Evolutionary conservation across 1,139 yeast species (phyloP), one percentile per base, ranked within the genome.

Genomic region (Blastobotrys capitulatus): DNA sequence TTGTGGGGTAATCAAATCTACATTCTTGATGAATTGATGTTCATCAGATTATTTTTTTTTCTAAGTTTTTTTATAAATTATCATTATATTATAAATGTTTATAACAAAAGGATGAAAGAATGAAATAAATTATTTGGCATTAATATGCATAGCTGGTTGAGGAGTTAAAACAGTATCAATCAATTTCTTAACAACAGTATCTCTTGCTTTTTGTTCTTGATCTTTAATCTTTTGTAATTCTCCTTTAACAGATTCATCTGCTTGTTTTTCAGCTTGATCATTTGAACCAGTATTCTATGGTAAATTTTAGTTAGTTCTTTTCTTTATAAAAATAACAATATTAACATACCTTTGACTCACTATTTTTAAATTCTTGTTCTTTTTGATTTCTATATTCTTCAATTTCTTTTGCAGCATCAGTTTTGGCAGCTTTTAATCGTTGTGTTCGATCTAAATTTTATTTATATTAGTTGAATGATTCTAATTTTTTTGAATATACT

Each of bases 391-490:
- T 89, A 78, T 92, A 92, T 52, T 81, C 83, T 57, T 84, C 88
- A 63, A 92, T 87, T 70, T 92, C 98, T 53, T 78, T 73, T 59
- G 89, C 85, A 38, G 98, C 97, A 67, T 92, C 97, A 40, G 83
- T 74, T 75, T 89, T 90, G 50, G 97, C 97, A 42, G 94, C 89
- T 79, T 92, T 92, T 69, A 92, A 77, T 61, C 95, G 86, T 64
- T 80, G 82, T 41, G 95, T 79, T 70, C 96, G 88, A 75, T 83
- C 77, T 72, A 43, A 49, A 16, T 32, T 40, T 38, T 18, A 19
- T 19, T 31, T 37, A 20, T 25, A 22, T 25, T n/a, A 8, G 42
- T 19, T n/a, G 26, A 13, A 16, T 32, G 16, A 19, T 26, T 9
- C 18, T 12, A 6, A 29, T 22, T 5, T 5, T 7, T 4, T 5